Conservation (phyloP, 78 protist species). For the Planoprotostelium fungivorum region DNA sequence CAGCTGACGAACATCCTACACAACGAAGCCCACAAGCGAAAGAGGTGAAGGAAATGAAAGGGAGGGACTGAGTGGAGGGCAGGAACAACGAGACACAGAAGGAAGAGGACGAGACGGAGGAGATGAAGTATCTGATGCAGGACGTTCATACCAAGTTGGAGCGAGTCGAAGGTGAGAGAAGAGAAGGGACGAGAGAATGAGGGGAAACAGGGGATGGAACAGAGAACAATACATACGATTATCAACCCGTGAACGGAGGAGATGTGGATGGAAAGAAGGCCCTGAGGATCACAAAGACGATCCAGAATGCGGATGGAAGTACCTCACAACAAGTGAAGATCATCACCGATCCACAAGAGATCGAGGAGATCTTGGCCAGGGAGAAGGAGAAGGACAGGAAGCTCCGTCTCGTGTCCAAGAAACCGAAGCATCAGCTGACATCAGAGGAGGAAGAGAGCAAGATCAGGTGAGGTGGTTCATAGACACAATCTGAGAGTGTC, state of each 20-base stretch:
- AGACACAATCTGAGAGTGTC: neutral
- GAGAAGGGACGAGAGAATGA: too few species aligned
- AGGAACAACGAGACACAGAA: neutral
- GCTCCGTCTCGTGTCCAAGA: constrained; percentile 3
- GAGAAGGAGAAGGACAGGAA: constrained; percentile 14
- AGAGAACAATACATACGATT: constrained; percentile 4
- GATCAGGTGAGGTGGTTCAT: neutral
- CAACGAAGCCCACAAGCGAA: constrained; percentile 24
- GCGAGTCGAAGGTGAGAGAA: too few species aligned
- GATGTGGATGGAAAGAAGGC: constrained; percentile 11
- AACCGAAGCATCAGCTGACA: neutral
- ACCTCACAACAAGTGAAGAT: constrained; percentile 29
- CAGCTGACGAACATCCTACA: constrained; percentile 25
- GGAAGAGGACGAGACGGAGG: neutral
- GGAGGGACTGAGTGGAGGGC: neutral
- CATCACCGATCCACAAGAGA: constrained; percentile 33
- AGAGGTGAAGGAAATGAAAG: neutral
- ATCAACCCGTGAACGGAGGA: neutral
- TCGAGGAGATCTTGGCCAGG: constrained; percentile 23
- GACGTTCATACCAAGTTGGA: too few species aligned
- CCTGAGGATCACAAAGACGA: constrained; percentile 35
- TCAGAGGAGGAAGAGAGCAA: constrained; percentile 3
- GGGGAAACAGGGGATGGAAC: constrained; percentile 18
- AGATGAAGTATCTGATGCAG: neutral
- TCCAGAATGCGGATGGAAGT: constrained; percentile 48